phyloP scores from a whole-genome alignment of 257 asterid species.

The Oldenlandia corymbosa region DNA sequence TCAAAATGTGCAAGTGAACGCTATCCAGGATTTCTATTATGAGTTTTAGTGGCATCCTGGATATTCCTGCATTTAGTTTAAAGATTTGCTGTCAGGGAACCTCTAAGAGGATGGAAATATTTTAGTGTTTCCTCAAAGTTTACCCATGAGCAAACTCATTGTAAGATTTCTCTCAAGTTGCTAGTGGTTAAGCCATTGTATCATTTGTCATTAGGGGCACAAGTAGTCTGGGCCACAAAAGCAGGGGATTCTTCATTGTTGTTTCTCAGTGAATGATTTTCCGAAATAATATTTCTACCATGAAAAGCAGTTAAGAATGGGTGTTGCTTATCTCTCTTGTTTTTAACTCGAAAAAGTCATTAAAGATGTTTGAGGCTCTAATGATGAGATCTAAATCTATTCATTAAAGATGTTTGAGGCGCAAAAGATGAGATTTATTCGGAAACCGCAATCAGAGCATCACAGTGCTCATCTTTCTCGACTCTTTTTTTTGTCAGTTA shows the following conservation, averaged over 20 bases:
- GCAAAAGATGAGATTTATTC: too few relatives aligned
- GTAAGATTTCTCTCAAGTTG: conserved; percentile 16
- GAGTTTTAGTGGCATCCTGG: conserved; percentile 13
- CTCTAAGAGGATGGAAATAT: not conserved
- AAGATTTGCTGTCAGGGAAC: conserved; percentile 23
- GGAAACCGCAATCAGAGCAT: too few relatives aligned
- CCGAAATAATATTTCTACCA: too few relatives aligned
- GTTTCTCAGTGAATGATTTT: too few relatives aligned
- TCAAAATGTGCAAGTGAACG: conserved; percentile 9
- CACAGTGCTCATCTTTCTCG: too few relatives aligned
- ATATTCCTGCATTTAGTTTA: conserved; percentile 6
- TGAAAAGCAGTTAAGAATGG: too few relatives aligned
- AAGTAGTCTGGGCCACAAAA: not conserved
- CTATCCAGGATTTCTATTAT: not conserved
- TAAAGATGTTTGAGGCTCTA: too few relatives aligned
- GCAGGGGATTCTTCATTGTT: conserved; percentile 6
- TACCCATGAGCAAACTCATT: conserved; percentile 9
- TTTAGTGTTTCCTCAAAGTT: conserved; percentile 4
- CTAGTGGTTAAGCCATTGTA: not conserved
- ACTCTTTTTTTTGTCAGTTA: too few relatives aligned
- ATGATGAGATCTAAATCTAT: too few relatives aligned
- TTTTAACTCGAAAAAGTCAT: too few relatives aligned
- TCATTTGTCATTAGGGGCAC: conserved; percentile 3
- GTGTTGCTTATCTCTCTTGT: too few relatives aligned
- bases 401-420: too few relatives aligned